Evolutionary conservation across 345 rosid genomes (phyloP), one percentile per base, ranked within the genome.

Genomic region (Excoecaria cochinchinensis): DNA sequence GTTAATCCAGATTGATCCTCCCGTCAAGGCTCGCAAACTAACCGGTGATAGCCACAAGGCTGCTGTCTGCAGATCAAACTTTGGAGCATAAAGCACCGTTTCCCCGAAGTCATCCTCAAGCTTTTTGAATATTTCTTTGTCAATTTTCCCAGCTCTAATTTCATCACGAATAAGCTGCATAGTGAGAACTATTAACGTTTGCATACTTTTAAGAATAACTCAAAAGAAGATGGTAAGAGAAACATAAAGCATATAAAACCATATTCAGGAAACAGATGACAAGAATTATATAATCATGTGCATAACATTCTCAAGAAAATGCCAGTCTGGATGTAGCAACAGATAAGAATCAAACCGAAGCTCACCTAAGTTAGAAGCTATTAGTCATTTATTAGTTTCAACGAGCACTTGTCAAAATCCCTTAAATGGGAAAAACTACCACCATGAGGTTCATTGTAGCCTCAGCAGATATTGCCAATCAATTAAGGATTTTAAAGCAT

Each of bases 61-160:
- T 3, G 98, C 98, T 44, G 98, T 95, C 80, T 95, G 98, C 82
- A 87, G 7, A 81, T 95, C 99, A 72, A 95, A 95, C 73, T 93
- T 95, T 0, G 97, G 97, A 24, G 99, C 84, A 58, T 95, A 95
- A 69, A 95, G 99, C 66, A 95, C 96, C 0, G 99, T 93, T 88
- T 95, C 99, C 71, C 99, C 99, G 72, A 15, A 95, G 17, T 95
- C 98, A 61, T 91, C 92, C 87, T 93, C 97, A 5, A 95, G 94
- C 87, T 95, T 95, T 78, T 83, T 90, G 82, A 75, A 95, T n/a
- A 95, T 86, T 69, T 95, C 98, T 83, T 90, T 95, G 89, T 95
- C 99, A 24, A 86, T 73, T 81, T 90, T 95, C 66, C 99, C 98
- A 68, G 92, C 65, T 42, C 69, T 89, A 75, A 95, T 91, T 85